These are phyloP conservation scores for Microcyclospora pomicola DNA, from an alignment of 2,329 filamentous ascomycete species.

Conservation along the genomic window DNA sequence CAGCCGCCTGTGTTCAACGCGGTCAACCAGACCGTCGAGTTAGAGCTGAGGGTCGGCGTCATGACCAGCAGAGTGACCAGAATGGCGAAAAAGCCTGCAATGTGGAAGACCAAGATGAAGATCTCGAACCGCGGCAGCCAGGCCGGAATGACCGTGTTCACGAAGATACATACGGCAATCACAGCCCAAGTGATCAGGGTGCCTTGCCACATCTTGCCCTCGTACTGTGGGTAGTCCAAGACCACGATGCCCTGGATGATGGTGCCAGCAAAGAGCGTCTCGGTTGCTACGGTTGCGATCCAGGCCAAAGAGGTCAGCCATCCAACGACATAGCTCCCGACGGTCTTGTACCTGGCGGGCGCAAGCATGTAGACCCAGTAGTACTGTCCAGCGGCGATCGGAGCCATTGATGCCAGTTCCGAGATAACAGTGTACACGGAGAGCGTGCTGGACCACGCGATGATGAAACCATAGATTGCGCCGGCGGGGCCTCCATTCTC, in stretches of 20 bases:
- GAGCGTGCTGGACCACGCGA: conserved; percentile 37
- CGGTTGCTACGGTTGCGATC: conserved; percentile 30
- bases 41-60: conserved; percentile 13
- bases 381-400: conserved; percentile 33
- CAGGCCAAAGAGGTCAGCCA: conserved; percentile 32
- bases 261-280: conserved; percentile 28
- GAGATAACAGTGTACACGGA: conserved; percentile 34
- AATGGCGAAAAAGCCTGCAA: conserved; percentile 41
- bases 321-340: conserved; percentile 31
- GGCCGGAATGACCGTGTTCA: conserved; percentile 36
- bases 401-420: conserved; percentile 35
- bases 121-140: conserved; percentile 29
- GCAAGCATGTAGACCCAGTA: conserved; percentile 36
- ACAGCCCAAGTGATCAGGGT: conserved; percentile 29
- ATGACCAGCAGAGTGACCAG: conserved; percentile 30
- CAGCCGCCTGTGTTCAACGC: conserved; percentile 20
- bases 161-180: conserved; percentile 26
- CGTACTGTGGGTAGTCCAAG: conserved; percentile 25
- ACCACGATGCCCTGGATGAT: conserved; percentile 29
- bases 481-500: conserved; percentile 36
- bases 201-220: conserved; percentile 25
- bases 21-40: conserved; percentile 19
- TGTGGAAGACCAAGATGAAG: conserved; percentile 30
- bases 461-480: conserved; percentile 38
- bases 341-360: conserved; percentile 26